Conservation (phyloP, 495 filamentous ascomycete species). For the Tuber umbilicatum region DNA sequence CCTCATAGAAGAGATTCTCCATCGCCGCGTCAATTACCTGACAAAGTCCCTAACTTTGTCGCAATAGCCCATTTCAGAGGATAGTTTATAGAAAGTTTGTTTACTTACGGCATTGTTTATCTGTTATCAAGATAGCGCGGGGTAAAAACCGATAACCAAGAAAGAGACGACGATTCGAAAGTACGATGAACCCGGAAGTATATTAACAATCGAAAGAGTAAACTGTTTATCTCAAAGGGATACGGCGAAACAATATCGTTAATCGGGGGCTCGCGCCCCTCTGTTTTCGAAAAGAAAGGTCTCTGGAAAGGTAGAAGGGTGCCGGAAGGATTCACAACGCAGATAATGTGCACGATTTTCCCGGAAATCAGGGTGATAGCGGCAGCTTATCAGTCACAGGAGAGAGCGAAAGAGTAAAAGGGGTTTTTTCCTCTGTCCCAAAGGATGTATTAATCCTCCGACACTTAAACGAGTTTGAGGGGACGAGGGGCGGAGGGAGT, state of each 20-base stretch:
- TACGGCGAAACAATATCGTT: not conserved
- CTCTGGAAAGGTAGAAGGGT: conserved; percentile 6
- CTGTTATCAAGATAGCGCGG: conserved; percentile 26
- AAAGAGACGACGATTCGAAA: not conserved
- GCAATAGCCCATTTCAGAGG: not conserved
- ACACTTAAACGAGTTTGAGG: conserved; percentile 22
- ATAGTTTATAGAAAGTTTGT: conserved; percentile 21
- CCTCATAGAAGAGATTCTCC: not conserved
- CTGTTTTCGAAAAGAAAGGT: conserved; percentile 22
- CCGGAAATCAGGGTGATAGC: conserved; percentile 7
- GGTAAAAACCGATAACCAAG: conserved; percentile 15
- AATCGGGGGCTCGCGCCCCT: conserved; percentile 27
- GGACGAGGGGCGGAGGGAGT: conserved; percentile 8
- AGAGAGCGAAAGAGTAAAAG: conserved; percentile 4
- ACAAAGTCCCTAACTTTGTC: not conserved
- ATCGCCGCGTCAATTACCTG: conserved; percentile 3
- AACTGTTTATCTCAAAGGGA: not conserved
- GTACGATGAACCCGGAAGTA: not conserved
- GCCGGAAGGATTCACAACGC: conserved; percentile 4
- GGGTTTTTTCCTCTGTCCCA: conserved; percentile 10
- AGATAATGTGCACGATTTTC: not conserved
- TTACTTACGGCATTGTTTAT: conserved; percentile 41
- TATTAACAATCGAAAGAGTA: not conserved
- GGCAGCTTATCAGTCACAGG: conserved; percentile 23
- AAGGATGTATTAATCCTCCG: conserved; percentile 13